A percentile compares a stretch with the other conserved stretches of the same genome.
Evolutionary conservation across 2,329 filamentous ascomycete species (phyloP).

Genomic region (Juglanconis oblonga): DNA sequence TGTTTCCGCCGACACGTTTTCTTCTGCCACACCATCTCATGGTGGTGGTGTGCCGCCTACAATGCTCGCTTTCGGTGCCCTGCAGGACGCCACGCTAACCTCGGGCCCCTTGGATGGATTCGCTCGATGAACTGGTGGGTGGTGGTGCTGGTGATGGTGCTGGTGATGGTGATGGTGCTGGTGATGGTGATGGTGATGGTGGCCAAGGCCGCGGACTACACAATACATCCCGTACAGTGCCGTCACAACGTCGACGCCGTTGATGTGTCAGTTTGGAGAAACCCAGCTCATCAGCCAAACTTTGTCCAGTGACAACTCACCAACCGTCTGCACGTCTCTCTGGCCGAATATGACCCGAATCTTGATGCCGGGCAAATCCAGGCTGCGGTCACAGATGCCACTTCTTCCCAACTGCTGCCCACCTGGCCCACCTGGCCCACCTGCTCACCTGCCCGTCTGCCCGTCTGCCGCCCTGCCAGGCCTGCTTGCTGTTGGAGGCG

Average conservation of each 20-base stretch:
- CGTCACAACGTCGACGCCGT: neutral
- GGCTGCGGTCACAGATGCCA: neutral
- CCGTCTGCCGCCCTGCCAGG: neutral
- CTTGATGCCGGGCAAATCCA: conserved; percentile 1
- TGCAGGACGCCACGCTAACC: neutral
- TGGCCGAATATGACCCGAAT: conserved; percentile 11
- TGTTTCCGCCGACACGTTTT: neutral
- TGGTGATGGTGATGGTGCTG: neutral
- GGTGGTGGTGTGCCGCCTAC: neutral
- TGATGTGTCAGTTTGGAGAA: conserved; percentile 9
- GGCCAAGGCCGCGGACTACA: neutral
- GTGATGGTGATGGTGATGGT: neutral
- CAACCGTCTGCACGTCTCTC: neutral
- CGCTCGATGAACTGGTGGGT: neutral
- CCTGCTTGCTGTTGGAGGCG: neutral
- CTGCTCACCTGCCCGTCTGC: neutral
- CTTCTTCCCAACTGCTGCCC: too few species aligned
- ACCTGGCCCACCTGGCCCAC: too few species aligned
- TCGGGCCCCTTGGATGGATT: neutral
- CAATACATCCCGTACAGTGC: neutral
- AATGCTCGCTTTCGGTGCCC: neutral
- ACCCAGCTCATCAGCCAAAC: neutral
- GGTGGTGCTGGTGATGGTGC: neutral
- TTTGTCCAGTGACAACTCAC: conserved; percentile 6
- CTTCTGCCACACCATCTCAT: neutral